Evolutionary conservation across 176 grass and related monocot species (phyloP), one percentile per base, ranked within the genome.

Genomic region (Paspalum notatum): DNA sequence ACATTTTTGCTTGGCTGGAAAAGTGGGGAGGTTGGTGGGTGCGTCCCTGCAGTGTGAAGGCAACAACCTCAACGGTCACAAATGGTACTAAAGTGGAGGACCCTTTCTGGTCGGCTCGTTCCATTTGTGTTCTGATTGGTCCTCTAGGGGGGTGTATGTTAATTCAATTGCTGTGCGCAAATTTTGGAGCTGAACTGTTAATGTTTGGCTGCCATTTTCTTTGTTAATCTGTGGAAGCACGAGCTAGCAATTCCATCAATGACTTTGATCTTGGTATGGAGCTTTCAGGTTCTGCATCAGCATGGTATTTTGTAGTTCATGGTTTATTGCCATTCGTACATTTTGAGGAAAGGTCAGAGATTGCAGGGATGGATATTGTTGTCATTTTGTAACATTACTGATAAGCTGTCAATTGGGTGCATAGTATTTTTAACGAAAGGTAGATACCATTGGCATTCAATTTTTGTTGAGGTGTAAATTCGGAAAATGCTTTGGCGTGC

Each of bases 1-100:
- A 90, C 74, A 86, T 83, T 85, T 92, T 89, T 86, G 86, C 71
- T 84, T 92, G 69, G 75, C 87, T 65, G 79, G 79, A 69, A 59
- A 75, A 80, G 38, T 58, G 51, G 72, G 47, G 39, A 76, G 76
- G 72, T 71, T 85, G 37, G 77, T 77, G 65, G 46, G 73, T 15
- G 37, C 50, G 25, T 73, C 70, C 64, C 83, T 83, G 81, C 66
- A 71, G 57, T 80, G 54, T 71, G 76, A 85, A 84, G 86, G 80
- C 86, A 91, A 83, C 81, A 85, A 83, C 83, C 56, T 82, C 75
- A 82, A 75, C 71, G 71, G 78, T 87, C 76, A 47, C 47, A 64
- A 82, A 74, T 64, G 83, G 81, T 82, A 81, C 90, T 58, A 60
- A 85, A 78, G 32, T 77, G 63, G 51, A 78, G 77, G 70, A 24